Evolutionary conservation across 345 rosid genomes (phyloP).

Genomic region (Syzygium oleosum): DNA sequence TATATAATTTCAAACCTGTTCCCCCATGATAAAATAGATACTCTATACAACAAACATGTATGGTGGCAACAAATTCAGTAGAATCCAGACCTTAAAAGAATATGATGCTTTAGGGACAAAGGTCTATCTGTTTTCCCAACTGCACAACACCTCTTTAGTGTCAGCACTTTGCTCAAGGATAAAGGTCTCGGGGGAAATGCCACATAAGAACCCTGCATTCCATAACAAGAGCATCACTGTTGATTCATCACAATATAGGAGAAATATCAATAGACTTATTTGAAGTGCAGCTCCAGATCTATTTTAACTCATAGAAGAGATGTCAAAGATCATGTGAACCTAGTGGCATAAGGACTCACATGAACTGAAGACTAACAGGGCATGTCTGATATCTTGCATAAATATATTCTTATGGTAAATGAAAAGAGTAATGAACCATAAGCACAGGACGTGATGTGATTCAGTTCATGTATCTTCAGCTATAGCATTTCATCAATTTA

Average conservation of each 20-base stretch:
- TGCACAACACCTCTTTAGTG: slow-evolving; percentile 29
- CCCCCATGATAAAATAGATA: neutral
- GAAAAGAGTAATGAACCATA: neutral
- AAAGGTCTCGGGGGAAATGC: slow-evolving; percentile 42
- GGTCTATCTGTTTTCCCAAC: slow-evolving; percentile 37
- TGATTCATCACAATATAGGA: neutral
- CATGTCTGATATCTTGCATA: neutral
- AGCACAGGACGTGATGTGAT: neutral
- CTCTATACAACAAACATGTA: neutral
- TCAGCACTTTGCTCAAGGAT: slow-evolving; percentile 54
- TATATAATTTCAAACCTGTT: neutral
- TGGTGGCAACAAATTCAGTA: neutral
- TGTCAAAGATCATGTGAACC: neutral
- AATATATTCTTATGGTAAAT: neutral
- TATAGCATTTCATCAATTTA: neutral
- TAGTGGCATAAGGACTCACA: neutral
- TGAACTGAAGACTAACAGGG: neutral
- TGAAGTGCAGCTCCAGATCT: neutral
- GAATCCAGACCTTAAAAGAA: neutral
- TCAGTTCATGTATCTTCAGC: neutral
- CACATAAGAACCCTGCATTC: slow-evolving; percentile 60
- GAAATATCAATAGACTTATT: neutral
- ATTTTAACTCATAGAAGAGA: neutral
- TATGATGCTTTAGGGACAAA: slow-evolving; percentile 5
- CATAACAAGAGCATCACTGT: neutral